Base-by-base conservation (phyloP, 371 early-diverging fungal species). In the Mucor irregularis region DNA sequence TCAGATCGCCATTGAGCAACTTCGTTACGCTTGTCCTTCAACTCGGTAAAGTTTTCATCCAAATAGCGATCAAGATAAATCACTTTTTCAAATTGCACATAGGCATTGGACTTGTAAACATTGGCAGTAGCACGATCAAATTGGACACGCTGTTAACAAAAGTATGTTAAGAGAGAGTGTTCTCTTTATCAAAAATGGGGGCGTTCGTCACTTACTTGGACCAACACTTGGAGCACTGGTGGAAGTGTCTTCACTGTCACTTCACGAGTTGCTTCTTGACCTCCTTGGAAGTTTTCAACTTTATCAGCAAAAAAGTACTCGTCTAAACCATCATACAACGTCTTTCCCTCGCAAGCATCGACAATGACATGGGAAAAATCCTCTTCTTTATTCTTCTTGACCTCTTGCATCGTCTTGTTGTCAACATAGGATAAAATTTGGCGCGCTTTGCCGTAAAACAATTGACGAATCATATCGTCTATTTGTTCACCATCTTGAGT, bases 341-440 rank as follows among this genome's bases (percentile, higher is more conserved):
- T 78, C 26, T 76, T 74, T 19, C 76, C 72, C 45, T 81, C 77
- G 14, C 69, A 73, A 4, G 84, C 80, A 55, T 83, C 83, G 1
- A 90, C 76, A 58, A 88, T 83, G 4, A 90, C 73, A 58, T 84
- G 82, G 10, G 77, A 70, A 49, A 88, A 90, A 16, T 81, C 80
- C 42, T 90, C 88, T 45, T 82, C 79, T 61, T 82, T 82, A 17
- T 58, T 65, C 22, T 67, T 71, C 43, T 68, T 58, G 17, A 74
- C 64, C 5, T 53, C 53, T n/a, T 72, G 50, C 0, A 58, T 49
- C 0, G 81, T 79, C 6, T 53, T 50, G 9, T 64, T 47, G 25
- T 87, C 84, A 22, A 53, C 48, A 58, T 86, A 86, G 0, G 70
- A 65, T 6, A 88, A 53, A 22, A 78, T 78, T 51, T 90, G 88